Percentiles rank a stretch among this genome's conserved stretches.
Evolutionary conservation across 192 early-diverging fungal species (phyloP).

Genomic region (Phlyctochytrium planicorne): DNA sequence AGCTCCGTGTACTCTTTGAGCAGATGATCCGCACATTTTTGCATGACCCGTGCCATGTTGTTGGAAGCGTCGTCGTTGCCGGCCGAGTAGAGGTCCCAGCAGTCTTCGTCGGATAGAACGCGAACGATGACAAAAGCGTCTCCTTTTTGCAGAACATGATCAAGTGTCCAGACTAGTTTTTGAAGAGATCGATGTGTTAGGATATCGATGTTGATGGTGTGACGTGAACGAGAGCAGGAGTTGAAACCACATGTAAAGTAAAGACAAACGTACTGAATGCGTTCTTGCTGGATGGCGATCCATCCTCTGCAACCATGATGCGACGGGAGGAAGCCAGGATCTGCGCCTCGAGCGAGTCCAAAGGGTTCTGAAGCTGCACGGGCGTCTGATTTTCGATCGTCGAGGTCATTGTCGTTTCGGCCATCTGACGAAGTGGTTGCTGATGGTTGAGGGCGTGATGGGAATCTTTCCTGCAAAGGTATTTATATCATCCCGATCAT

Average conservation of each 20-base stretch:
- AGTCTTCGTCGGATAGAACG: not conserved
- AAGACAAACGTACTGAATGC: not conserved
- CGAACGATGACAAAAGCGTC: not conserved
- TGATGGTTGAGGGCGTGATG: too few species aligned
- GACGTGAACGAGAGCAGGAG: not conserved
- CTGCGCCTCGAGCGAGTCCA: conserved; percentile 2
- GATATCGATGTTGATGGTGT: too few species aligned
- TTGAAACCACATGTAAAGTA: too few species aligned
- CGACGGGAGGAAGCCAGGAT: not conserved
- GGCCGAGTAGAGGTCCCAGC: not conserved
- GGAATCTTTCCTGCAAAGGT: too few species aligned
- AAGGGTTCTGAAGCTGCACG: not conserved
- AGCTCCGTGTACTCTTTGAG: not conserved
- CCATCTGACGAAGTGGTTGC: too few species aligned
- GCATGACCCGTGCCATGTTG: not conserved
- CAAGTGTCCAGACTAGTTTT: not conserved
- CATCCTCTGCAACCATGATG: not conserved
- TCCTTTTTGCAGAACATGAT: not conserved
- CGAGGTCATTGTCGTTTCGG: not conserved
- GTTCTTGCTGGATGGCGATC: not conserved
- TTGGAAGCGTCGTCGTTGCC: conserved; percentile 1
- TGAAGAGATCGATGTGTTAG: too few species aligned
- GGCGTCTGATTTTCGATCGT: not conserved
- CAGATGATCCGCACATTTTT: not conserved
- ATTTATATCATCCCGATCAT: too few species aligned